A percentile compares a stretch with the other conserved stretches of the same genome.
Evolutionary conservation across 345 rosid species (phyloP).

Genomic region (Erodium maritimum): DNA sequence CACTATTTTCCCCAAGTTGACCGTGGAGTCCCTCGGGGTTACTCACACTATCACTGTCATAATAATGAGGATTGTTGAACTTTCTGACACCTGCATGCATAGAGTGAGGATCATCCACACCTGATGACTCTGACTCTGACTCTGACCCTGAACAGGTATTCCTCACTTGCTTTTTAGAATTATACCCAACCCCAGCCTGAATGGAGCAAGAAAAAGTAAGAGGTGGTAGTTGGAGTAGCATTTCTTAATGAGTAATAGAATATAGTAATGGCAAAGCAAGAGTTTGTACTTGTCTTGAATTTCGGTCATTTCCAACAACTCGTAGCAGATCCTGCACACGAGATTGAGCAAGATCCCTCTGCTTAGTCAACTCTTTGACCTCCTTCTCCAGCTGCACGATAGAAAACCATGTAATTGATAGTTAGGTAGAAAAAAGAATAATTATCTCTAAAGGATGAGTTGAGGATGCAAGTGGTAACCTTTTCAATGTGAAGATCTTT

Average conservation of each 20-base stretch:
- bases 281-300: constrained; percentile 35
- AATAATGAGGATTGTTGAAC: constrained; percentile 12
- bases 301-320: constrained; percentile 48
- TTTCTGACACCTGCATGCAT: constrained; percentile 10
- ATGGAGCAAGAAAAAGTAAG: constrained; percentile 7
- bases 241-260: neutral
- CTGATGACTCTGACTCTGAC: constrained; percentile 55
- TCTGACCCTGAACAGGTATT: constrained; percentile 52
- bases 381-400: constrained; percentile 73
- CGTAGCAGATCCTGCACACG: constrained; percentile 61
- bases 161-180: constrained; percentile 20
- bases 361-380: constrained; percentile 66
- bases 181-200: constrained; percentile 36
- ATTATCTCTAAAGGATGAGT: neutral
- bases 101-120: constrained; percentile 21
- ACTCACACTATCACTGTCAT: constrained; percentile 37
- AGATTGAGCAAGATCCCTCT: constrained; percentile 79
- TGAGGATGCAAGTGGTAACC: constrained; percentile 22
- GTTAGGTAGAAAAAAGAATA: neutral
- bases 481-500: constrained; percentile 87
- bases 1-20: constrained; percentile 14
- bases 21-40: constrained; percentile 17
- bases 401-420: constrained; percentile 13
- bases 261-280: neutral
- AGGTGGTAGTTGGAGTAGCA: constrained; percentile 10